These are phyloP conservation scores for Podaxis mareebaensis DNA, from an alignment of 768 basidiomycete species.

Conservation along the genomic window DNA sequence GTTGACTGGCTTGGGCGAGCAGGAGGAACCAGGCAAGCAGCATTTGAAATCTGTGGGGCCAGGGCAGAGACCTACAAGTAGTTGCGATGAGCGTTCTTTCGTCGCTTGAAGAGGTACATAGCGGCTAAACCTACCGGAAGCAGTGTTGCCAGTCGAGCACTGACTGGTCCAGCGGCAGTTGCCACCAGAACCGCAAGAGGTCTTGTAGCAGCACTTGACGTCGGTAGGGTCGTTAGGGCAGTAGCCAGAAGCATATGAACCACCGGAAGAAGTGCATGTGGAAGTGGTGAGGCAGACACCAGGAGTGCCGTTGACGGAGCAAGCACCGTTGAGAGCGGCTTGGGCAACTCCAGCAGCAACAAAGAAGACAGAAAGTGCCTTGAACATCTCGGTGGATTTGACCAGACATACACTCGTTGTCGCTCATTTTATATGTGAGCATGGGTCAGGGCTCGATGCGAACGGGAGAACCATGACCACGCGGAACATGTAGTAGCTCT, in stretches of 20 bases:
- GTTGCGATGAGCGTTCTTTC: neutral
- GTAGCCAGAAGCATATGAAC: constrained; percentile 24
- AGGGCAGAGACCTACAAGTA: constrained; percentile 26
- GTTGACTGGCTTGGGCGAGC: constrained; percentile 27
- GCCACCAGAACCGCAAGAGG: constrained; percentile 26
- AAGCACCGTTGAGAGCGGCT: constrained; percentile 26
- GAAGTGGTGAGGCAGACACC: constrained; percentile 28
- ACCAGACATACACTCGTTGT: neutral
- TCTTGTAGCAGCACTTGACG: constrained; percentile 30
- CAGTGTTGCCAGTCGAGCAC: constrained; percentile 24
- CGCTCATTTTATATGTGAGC: neutral
- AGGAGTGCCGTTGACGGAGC: constrained; percentile 25
- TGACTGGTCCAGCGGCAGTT: constrained; percentile 27
- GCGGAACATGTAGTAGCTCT: neutral
- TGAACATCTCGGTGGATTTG: neutral
- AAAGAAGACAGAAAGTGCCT: constrained; percentile 1
- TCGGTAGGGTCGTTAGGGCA: constrained; percentile 30
- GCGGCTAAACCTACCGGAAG: constrained; percentile 20
- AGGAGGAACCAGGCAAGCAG: constrained; percentile 22
- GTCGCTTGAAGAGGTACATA: neutral
- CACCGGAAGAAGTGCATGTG: constrained; percentile 24
- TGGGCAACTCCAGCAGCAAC: neutral
- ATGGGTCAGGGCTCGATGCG: neutral
- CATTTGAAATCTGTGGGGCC: constrained; percentile 29
- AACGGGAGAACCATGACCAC: too few species aligned